Percentiles rank a stretch among this genome's conserved stretches.
Evolutionary conservation across 2,329 filamentous ascomycete genomes (phyloP).

Genomic region (Arthrobotrys sphaeroides): DNA sequence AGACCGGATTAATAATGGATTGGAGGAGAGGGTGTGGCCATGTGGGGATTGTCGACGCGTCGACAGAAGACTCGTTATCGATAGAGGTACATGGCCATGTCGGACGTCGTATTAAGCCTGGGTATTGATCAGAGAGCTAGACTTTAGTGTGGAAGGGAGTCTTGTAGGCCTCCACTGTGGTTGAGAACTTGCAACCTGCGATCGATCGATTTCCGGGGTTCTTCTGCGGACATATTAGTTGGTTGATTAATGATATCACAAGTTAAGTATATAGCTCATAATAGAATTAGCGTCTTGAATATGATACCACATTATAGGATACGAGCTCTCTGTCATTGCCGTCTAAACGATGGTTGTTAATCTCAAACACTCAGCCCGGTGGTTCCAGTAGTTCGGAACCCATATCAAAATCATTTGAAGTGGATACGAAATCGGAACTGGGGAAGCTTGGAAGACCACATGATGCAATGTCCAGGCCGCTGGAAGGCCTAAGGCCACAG

Average conservation of each 20-base stretch:
- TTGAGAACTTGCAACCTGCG: too few relatives aligned
- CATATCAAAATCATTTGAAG: neutral
- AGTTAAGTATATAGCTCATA: neutral
- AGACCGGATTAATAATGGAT: constrained; percentile 42
- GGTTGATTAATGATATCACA: neutral
- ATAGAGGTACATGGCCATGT: neutral
- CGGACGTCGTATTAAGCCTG: neutral
- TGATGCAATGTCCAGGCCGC: neutral
- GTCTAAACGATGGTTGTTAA: neutral
- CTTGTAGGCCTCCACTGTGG: neutral
- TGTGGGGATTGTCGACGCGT: constrained; percentile 1
- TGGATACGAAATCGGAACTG: neutral
- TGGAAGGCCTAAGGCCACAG: constrained; percentile 12
- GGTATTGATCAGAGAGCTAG: neutral
- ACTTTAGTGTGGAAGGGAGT: too few relatives aligned
- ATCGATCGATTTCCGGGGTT: constrained; percentile 14
- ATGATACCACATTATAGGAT: too few relatives aligned
- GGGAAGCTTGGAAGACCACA: neutral
- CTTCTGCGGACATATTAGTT: neutral
- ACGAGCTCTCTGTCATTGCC: neutral
- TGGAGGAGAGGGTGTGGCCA: constrained; percentile 4
- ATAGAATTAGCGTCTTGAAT: neutral
- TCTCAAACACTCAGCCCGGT: neutral
- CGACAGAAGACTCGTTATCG: neutral
- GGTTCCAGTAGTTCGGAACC: neutral